Base-by-base conservation (phyloP, 106 monocot species). In the Dioscorea dumetorum region DNA sequence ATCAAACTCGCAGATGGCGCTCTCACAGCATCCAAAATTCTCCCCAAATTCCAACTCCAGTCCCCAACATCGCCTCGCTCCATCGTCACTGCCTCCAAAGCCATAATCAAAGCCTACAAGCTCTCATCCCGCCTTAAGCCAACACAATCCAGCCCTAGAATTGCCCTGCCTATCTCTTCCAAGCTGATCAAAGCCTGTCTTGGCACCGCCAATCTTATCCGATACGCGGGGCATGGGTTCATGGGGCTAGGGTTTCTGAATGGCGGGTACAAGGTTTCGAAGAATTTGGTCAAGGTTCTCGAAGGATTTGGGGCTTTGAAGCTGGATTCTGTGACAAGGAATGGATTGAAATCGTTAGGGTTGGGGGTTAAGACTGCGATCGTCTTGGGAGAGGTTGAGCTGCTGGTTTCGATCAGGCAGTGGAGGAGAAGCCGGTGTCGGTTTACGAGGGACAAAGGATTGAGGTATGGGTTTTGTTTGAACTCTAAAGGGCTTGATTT, bases 241-340 rank as follows among this genome's bases (percentile, higher is more conserved):
- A 22, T 73, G 18, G 74, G 68, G 13, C 65, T 87, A 4, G 78
- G 75, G 33, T 28, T 76, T 20, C 31, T 88, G 57, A 78, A 72
- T 12, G 60, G 50, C 34, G 80, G 83, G 15, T 88, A 88, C 76
- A 81, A 88, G 78, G 4, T 88, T 14, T 84, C 81, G 22, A 88
- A 81, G 75, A 88, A 88, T 41, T 73, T 67, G 34, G 14, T 80
- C 7, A 84, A 72, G 63, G 69, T 81, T 57, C 34, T 88, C 7
- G 84, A 84, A 31, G 84, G 81, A 10, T 78, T 81, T 49, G 69
- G 73, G 1, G 78, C 72, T 2, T 57, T 81, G 34, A 75, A 81
- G 48, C 19, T 88, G 49, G 70, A 78, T 61, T 72, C 68, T 18
- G 78, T 70, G 2, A 19, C 84, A 15, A 80, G 70, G 66, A 64